Evolutionary conservation across 208 protist genomes (phyloP), one percentile per base, ranked within the genome.

Genomic region (Acanthamoeba polyphaga): DNA sequence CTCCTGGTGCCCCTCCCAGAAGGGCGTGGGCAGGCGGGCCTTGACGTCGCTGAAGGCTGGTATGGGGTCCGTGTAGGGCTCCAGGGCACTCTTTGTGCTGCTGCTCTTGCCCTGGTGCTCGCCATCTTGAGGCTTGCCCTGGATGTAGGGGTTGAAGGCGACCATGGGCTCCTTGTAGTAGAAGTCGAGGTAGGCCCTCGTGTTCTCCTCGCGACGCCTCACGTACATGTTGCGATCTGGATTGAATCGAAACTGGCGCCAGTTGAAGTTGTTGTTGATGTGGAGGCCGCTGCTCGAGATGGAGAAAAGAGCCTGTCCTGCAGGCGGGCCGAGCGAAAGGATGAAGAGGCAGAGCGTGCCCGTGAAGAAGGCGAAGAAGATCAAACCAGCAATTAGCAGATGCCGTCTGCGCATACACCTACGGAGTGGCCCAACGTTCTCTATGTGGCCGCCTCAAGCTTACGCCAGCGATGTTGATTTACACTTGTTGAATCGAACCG

Each of bases 81-180:
- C 51, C 4, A 62, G 38, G 38, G 38, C 3, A 3, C 38, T 38
- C 38, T 38, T 38, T 38, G 38, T 66, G 17, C 7, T 9, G 19
- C 19, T 15, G 19, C 15, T 82, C 38, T 32, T 34, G 38, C 17
- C 72, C 15, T 34, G n/a, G 43, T 22, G 2, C 7, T 90, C 17
- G 46, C 19, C 55, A 17, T 34, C 84, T 68, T 34, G 60, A 10
- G 22, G 76, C 46, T 90, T 68, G 55, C 60, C 43, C 13, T 10
- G 49, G 46, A 90, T 90, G 84, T 70, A 90, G 60, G 29, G 84
- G 34, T 90, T 90, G 84, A 68, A 66, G 55, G 27, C 84, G 9
- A 90, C 84, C 84, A 90, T 62, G 84, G 84, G 84, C 53, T 90
- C 84, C 60, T 49, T 90, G 84, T 90, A 90, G 60, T 90, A 90